These are phyloP conservation scores for Sporothrix euskadiensis DNA, from an alignment of 2,329 filamentous ascomycete genomes.

Conservation along the genomic window DNA sequence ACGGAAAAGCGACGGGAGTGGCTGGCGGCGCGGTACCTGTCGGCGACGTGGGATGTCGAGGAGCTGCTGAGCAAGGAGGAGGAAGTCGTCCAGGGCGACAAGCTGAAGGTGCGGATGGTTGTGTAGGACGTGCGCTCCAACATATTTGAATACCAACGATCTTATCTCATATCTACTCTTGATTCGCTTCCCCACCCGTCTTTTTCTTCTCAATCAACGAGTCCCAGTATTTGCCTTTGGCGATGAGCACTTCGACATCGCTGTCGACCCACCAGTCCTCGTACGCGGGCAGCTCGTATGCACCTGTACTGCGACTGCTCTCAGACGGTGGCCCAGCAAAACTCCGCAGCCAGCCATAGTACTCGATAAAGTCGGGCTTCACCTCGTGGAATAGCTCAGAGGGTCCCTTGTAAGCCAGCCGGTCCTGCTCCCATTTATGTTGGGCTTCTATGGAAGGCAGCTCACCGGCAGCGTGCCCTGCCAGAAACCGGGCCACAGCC, in stretches of 20 bases:
- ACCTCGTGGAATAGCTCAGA: slow-evolving; percentile 25
- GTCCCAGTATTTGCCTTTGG: slow-evolving; percentile 26
- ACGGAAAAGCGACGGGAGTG: slow-evolving; percentile 32
- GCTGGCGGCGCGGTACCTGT: slow-evolving; percentile 34
- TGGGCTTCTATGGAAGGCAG: slow-evolving; percentile 45
- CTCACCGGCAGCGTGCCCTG: background rate
- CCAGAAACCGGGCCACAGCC: background rate
- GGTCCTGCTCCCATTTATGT: slow-evolving; percentile 56
- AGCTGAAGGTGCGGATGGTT: slow-evolving; percentile 33
- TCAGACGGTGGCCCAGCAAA: slow-evolving; percentile 20
- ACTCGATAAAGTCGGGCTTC: slow-evolving; percentile 23
- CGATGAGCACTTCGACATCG: slow-evolving; percentile 25
- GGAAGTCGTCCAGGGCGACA: slow-evolving; percentile 32
- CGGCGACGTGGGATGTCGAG: slow-evolving; percentile 34
- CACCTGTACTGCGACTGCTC: background rate
- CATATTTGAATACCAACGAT: background rate
- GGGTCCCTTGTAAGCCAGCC: slow-evolving; percentile 43
- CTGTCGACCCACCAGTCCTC: slow-evolving; percentile 20
- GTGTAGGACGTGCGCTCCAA: slow-evolving; percentile 13
- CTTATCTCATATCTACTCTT: background rate
- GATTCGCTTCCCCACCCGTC: background rate
- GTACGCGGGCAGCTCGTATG: slow-evolving; percentile 23
- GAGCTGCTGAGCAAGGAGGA: slow-evolving; percentile 33
- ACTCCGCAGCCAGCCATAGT: slow-evolving; percentile 22
- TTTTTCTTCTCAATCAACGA: background rate